phyloP scores from a whole-genome alignment of 2,329 filamentous ascomycete species.

The Iodosphaeria phyllophila region DNA sequence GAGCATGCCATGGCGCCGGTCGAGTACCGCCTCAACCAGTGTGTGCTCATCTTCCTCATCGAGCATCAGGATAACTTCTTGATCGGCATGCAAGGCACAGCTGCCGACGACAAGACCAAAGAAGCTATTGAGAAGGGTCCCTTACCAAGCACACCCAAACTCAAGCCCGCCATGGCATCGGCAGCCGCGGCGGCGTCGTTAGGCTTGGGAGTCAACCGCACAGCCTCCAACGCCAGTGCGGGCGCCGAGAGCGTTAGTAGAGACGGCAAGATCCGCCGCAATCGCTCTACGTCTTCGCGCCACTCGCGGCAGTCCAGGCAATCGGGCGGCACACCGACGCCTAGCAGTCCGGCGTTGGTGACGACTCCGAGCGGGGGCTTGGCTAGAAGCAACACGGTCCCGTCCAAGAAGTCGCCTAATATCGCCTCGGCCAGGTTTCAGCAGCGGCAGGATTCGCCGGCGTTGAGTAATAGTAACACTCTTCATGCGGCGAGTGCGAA shows the following conservation, averaged over 20 bases:
- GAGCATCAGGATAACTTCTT: constrained; percentile 97
- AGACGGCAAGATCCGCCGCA: constrained; percentile 63
- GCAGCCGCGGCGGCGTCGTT: no score
- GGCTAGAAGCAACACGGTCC: constrained; percentile 70
- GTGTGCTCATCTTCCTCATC: constrained; percentile 92
- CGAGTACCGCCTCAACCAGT: constrained; percentile 89
- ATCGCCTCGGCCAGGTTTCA: constrained; percentile 50
- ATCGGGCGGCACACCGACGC: constrained; percentile 53
- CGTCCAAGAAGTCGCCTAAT: constrained; percentile 71
- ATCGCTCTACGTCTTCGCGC: constrained; percentile 83
- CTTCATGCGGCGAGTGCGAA: no score
- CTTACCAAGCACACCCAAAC: constrained; percentile 26
- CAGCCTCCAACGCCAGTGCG: constrained; percentile 74
- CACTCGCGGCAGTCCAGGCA: constrained; percentile 60
- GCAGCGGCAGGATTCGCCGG: constrained; percentile 11
- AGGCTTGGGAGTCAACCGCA: constrained; percentile 42
- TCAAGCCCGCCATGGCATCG: constrained; percentile 31
- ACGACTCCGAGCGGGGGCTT: constrained; percentile 36
- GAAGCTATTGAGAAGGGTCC: constrained; percentile 48
- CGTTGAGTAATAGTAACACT: no score
- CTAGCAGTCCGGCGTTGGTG: constrained; percentile 39
- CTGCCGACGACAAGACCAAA: constrained; percentile 66
- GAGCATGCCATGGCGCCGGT: constrained; percentile 86
- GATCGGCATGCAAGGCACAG: constrained; percentile 96
- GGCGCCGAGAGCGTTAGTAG: constrained; percentile 74